Base-by-base conservation (phyloP, 495 filamentous ascomycete species). In the Immersiella caudata region DNA sequence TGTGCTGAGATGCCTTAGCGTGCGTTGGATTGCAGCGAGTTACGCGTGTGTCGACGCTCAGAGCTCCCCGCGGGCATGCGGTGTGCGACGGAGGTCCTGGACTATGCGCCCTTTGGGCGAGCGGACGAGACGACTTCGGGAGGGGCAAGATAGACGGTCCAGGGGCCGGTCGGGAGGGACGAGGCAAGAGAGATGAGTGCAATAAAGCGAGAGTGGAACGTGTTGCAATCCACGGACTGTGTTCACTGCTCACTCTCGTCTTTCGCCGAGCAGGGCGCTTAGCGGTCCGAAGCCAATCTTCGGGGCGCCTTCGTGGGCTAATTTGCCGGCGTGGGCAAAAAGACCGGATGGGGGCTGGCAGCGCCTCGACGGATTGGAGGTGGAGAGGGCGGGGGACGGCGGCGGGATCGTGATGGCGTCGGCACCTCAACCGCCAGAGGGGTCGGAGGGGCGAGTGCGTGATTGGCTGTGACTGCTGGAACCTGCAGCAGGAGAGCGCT, bases 1-100 rank as follows among this genome's bases (percentile, higher is more conserved):
- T 74, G 75, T 76, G 75, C 75, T 74, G 73, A 73, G 67, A 70
- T 74, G 74, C 74, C 73, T 71, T 70, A 73, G 73, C 74, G 75
- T 74, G 66, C 71, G 66, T 70, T 52, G 66, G 69, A 68, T 67
- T 73, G 75, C 75, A 73, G 75, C 66, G 69, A 60, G 60, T 59
- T 62, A 58, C 57, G 58, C 63, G 52, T 64, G 35, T 70, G 55
- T 70, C 60, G 29, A 63, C 50, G 68, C 65, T 62, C 50, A 55
- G 69, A 64, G 72, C 68, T 56, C 60, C 60, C 62, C 24, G 51
- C 24, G 36, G 40, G 60, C 22, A 21, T 35, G 40, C 36, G 60
- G 46, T 27, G 52, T 59, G 54, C 54, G 21, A 25, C 46, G 40
- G 20, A 65, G 67, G 62, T 18, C 57, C 33, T 33, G 21, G 25